phyloP scores from a whole-genome alignment of 2,329 filamentous ascomycete species.

The Juglanconis juglandina region DNA sequence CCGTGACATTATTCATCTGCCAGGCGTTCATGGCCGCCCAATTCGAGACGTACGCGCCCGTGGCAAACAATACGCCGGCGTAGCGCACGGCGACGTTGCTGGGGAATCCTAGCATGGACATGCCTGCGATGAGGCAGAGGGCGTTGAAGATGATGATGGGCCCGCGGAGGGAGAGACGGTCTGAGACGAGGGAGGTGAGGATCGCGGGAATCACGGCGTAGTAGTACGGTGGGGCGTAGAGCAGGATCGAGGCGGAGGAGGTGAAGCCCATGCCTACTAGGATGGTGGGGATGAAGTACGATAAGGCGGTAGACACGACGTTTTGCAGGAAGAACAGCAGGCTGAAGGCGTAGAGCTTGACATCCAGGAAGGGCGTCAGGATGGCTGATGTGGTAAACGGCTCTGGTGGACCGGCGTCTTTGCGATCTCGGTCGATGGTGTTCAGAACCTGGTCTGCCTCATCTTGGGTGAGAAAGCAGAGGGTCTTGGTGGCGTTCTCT shows the following conservation, averaged over 20 bases:
- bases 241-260: constrained; percentile 52
- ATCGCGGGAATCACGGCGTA: constrained; percentile 63
- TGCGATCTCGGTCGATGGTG: constrained; percentile 59
- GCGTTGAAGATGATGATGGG: constrained; percentile 65
- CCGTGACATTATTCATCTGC: constrained; percentile 57
- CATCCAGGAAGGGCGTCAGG: constrained; percentile 53
- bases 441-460: constrained; percentile 55
- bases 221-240: constrained; percentile 66
- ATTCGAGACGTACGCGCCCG: constrained; percentile 65
- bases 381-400: constrained; percentile 54
- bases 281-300: constrained; percentile 64
- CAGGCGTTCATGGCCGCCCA: constrained; percentile 66
- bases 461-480: constrained; percentile 53
- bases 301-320: constrained; percentile 61
- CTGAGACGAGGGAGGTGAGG: constrained; percentile 59
- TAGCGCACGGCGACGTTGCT: constrained; percentile 59
- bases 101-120: constrained; percentile 62
- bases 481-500: constrained; percentile 54
- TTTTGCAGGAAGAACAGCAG: constrained; percentile 65
- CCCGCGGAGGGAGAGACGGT: constrained; percentile 56
- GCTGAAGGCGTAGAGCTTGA: constrained; percentile 63
- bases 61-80: constrained; percentile 62
- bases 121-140: constrained; percentile 58
- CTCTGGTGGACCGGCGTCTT: constrained; percentile 52
- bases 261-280: constrained; percentile 54